Base-by-base conservation (phyloP, 2,329 filamentous ascomycete species). In the Endoconidiophora laricicola region DNA sequence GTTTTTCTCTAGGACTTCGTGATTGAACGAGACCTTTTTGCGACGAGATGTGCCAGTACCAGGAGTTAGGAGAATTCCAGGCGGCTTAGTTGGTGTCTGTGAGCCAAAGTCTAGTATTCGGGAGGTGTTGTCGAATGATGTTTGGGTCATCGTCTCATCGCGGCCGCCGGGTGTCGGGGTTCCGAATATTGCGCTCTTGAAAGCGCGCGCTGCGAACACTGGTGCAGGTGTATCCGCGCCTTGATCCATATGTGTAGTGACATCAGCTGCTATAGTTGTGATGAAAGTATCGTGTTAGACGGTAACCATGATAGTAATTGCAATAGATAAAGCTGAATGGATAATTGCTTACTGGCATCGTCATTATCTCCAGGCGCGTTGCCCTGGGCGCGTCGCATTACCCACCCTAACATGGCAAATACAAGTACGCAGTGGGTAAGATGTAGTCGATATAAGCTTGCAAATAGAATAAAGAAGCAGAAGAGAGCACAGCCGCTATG, bases 1-100 rank as follows among this genome's bases (percentile, higher is more conserved):
- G 3, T 65, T 64, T 18, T 69, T 70, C 39, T 66, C 63, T 16
- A 66, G 58, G 10, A 79, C 70, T 46, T 79, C 76, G 51, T 70
- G 67, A 10, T 73, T 76, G 57, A 81, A 82, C 0, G 78, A 79
- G 22, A 82, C 78, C 56, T 75, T 76, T 60, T 82, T 82, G 41
- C 75, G 70, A 48, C 72, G 70, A 41, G 74, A 66, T 1, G 76
- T 71, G 14, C 69, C 76, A 1, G 76, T 80, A 1, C 78, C 78
- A 0, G 78, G 78, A 0, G 78, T 82, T 44, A 81, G 61, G 2
- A 82, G 66, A 41, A 82, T 82, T 1, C 78, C 76, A 3, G 69
- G 65, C 0, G 71, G 72, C 55, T 70, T 74, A 18, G 61, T 63
- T 1, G 73, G 72, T 18, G 72, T 75, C 41, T 62, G 63, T 6